These are phyloP conservation scores for Pyrenophora graminea DNA, from an alignment of 2,329 filamentous ascomycete genomes.

Conservation along the genomic window DNA sequence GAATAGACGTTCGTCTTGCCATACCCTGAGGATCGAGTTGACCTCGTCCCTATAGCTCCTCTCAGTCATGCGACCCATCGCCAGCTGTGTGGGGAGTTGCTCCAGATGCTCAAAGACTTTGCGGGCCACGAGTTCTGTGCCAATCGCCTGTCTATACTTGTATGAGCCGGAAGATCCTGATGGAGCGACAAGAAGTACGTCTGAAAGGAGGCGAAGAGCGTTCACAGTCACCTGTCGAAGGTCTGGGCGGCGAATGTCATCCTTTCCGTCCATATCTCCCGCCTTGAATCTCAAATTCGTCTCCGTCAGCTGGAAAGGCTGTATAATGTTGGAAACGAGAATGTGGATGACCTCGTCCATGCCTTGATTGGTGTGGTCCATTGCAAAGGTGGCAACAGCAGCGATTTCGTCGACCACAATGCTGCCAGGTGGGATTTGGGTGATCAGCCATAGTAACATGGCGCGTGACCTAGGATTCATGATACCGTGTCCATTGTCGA, in stretches of 20 bases:
- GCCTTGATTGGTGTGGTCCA: conserved; percentile 81
- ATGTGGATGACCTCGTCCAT: conserved; percentile 91
- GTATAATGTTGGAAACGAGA: conserved; percentile 79
- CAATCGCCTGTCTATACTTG: conserved; percentile 82
- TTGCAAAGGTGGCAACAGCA: conserved; percentile 83
- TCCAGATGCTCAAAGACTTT: conserved; percentile 78
- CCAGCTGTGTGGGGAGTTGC: conserved; percentile 68
- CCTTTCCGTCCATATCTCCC: conserved; percentile 24
- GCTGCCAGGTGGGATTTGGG: conserved; percentile 75
- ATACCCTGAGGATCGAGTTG: conserved; percentile 40
- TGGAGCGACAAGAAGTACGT: conserved; percentile 71
- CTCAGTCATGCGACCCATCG: conserved; percentile 79
- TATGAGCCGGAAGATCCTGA: conserved; percentile 55
- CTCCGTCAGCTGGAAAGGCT: conserved; percentile 72
- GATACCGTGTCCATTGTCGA: conserved; percentile 35
- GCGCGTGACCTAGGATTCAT: conserved; percentile 51
- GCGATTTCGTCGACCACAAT: conserved; percentile 83
- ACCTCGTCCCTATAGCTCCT: conserved; percentile 54
- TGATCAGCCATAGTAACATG: conserved; percentile 81
- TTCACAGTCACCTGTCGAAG: conserved; percentile 43
- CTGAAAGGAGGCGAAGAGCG: conserved; percentile 77
- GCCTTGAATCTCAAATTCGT: conserved; percentile 63
- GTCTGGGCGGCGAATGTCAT: conserved; percentile 28
- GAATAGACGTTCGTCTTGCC: conserved; percentile 42
- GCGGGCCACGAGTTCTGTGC: conserved; percentile 68